Evolutionary conservation across 345 rosid genomes (phyloP).

Genomic region (Bretschneidera sinensis): DNA sequence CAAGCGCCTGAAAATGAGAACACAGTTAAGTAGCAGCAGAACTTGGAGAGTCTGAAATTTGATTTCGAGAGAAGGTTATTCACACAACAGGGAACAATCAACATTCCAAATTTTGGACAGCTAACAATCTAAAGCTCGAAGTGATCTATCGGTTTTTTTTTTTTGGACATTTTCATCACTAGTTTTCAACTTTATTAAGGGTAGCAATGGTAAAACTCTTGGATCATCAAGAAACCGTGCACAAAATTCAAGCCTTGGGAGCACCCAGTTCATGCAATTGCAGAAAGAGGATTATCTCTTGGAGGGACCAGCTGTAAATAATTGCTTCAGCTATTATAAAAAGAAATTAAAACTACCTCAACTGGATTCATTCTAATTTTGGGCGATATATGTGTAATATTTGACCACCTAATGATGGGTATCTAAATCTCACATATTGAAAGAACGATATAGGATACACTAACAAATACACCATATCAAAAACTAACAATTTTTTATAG

Average conservation of each 20-base stretch:
- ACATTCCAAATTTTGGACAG: not conserved
- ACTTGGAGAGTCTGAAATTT: conserved; percentile 1
- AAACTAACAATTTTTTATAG: too few relatives aligned
- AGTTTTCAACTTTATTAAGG: not conserved
- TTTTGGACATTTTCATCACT: not conserved
- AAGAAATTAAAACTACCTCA: too few relatives aligned
- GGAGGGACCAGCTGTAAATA: too few relatives aligned
- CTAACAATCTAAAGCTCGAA: not conserved
- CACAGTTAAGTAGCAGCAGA: conserved; percentile 9
- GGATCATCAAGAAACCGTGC: not conserved
- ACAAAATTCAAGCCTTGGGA: not conserved
- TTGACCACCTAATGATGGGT: too few relatives aligned
- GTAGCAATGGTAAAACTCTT: not conserved
- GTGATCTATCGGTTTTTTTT: not conserved
- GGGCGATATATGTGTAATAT: too few relatives aligned
- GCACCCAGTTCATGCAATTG: not conserved
- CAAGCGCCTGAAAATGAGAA: conserved; percentile 58
- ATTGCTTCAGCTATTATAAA: too few relatives aligned
- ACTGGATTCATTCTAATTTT: too few relatives aligned
- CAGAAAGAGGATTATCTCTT: not conserved
- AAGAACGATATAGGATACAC: too few relatives aligned
- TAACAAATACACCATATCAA: too few relatives aligned
- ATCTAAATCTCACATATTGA: too few relatives aligned
- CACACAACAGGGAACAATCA: not conserved
- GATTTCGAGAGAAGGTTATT: not conserved